These are phyloP conservation scores for Naumovozyma baii DNA, from an alignment of 805 yeast species.

Conservation along the genomic window DNA sequence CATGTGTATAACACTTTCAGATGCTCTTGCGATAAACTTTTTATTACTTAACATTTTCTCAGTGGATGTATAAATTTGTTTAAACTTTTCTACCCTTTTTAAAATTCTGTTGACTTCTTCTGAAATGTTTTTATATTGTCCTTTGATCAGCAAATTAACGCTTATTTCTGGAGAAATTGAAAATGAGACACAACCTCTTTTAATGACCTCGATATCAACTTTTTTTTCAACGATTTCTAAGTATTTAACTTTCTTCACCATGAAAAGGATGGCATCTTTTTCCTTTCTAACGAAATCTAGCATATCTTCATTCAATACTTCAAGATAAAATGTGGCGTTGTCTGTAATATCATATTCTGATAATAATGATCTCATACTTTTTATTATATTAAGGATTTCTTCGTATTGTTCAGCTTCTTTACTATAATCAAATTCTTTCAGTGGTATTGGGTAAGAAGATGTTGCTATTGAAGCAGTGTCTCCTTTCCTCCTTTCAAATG, in stretches of 20 bases:
- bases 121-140: conserved; percentile 74
- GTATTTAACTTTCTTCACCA: conserved; percentile 77
- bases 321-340: conserved; percentile 76
- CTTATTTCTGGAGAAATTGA: conserved; percentile 68
- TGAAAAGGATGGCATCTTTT: conserved; percentile 72
- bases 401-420: conserved; percentile 66
- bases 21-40: conserved; percentile 80
- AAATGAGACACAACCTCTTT: conserved; percentile 74
- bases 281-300: conserved; percentile 50
- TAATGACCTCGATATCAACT: conserved; percentile 35
- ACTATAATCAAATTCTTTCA: conserved; percentile 46
- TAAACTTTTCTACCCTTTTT: conserved; percentile 60
- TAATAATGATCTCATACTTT: conserved; percentile 80
- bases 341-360: conserved; percentile 82
- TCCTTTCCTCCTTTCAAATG: conserved; percentile 49
- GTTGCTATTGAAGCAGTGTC: conserved; percentile 53
- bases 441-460: conserved; percentile 66
- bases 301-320: conserved; percentile 39
- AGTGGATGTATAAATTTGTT: conserved; percentile 46
- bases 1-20: conserved; percentile 63
- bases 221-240: conserved; percentile 49
- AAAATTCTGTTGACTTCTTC: conserved; percentile 74
- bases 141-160: conserved; percentile 85
- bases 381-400: conserved; percentile 70
- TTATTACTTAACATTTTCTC: conserved; percentile 55